Evolutionary conservation across 2,329 filamentous ascomycete species (phyloP).

Genomic region (Ophiostoma sp.): DNA sequence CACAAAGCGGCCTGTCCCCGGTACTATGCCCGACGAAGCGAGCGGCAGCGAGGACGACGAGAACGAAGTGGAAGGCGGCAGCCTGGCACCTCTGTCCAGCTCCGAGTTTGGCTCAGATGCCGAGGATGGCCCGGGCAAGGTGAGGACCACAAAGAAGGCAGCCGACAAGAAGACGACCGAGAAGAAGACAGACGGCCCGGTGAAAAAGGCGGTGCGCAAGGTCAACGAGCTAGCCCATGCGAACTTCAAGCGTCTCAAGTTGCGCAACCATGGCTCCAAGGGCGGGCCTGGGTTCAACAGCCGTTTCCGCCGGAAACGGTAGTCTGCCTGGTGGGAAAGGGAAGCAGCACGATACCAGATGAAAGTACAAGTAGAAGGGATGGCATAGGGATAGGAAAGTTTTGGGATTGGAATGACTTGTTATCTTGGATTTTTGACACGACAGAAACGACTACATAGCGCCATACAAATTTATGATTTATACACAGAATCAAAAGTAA

Average conservation of each 20-base stretch:
- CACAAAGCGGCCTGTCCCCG: conserved; percentile 48
- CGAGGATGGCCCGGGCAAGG: conserved; percentile 31
- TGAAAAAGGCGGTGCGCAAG: conserved; percentile 58
- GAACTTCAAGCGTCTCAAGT: conserved; percentile 67
- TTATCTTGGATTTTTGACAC: background rate
- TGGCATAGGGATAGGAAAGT: background rate
- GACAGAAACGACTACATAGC: background rate
- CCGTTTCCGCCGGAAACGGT: conserved; percentile 56
- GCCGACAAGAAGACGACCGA: conserved; percentile 31
- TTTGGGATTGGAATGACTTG: background rate
- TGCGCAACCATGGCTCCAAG: conserved; percentile 63
- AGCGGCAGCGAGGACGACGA: conserved; percentile 41
- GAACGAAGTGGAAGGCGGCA: conserved; percentile 44
- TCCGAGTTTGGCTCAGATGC: conserved; percentile 30
- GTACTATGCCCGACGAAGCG: conserved; percentile 36
- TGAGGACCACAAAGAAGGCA: conserved; percentile 29
- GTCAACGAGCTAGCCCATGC: conserved; percentile 64
- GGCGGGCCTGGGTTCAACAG: conserved; percentile 59
- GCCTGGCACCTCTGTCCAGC: conserved; percentile 32
- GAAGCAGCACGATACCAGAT: background rate
- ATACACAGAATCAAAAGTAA: background rate
- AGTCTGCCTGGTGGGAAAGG: conserved; percentile 20
- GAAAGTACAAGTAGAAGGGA: background rate
- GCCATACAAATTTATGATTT: background rate
- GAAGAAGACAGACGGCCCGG: conserved; percentile 40